Percentiles rank a stretch among this genome's conserved stretches.
phyloP scores from a whole-genome alignment of 768 basidiomycete species.

The Tricholoma hemisulphureum region DNA sequence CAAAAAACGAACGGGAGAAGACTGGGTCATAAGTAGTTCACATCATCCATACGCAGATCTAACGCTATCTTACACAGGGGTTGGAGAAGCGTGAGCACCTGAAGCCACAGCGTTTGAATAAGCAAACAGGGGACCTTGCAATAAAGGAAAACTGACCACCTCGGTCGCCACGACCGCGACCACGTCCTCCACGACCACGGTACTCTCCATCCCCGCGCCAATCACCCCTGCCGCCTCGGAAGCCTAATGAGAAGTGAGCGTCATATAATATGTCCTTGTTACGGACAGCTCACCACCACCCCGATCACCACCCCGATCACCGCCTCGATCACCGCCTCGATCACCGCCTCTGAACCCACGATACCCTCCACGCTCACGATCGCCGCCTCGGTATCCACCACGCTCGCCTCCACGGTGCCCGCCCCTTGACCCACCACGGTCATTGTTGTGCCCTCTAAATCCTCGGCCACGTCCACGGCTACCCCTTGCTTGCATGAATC shows the following conservation, averaged over 20 bases:
- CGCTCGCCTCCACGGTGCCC: conserved; percentile 33
- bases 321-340: conserved; percentile 37
- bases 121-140: no score
- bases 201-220: conserved; percentile 45
- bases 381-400: conserved; percentile 33
- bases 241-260: conserved; percentile 21
- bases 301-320: conserved; percentile 36
- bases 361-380: conserved; percentile 36
- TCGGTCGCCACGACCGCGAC: conserved; percentile 38
- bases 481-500: conserved; percentile 53
- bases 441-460: conserved; percentile 26
- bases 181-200: conserved; percentile 44
- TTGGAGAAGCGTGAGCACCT: background rate
- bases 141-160: conserved; percentile 26
- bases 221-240: conserved; percentile 42
- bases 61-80: background rate
- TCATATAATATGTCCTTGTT: background rate
- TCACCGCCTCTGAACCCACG: conserved; percentile 29
- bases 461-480: conserved; percentile 50
- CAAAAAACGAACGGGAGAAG: background rate
- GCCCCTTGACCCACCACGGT: conserved; percentile 37
- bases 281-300: conserved; percentile 30
- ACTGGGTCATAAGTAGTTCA: background rate
- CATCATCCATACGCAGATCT: background rate
- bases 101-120: background rate